Percentiles rank a stretch among this genome's conserved stretches.
phyloP scores from a whole-genome alignment of 2,329 filamentous ascomycete species.

The Knoxdaviesia capensis region DNA sequence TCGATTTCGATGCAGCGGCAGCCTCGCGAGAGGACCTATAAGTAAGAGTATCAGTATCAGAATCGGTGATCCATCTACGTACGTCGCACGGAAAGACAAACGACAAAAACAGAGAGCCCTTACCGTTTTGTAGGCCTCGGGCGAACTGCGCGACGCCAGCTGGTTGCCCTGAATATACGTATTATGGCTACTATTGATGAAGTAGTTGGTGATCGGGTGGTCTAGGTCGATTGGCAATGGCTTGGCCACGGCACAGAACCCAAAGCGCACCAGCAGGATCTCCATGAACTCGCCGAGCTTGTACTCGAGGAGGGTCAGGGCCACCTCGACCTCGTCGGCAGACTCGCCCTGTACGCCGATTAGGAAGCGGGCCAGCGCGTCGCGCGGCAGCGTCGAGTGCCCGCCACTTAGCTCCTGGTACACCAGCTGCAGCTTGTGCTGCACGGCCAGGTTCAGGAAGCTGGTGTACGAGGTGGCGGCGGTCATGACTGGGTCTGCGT shows the following conservation, averaged over 20 bases:
- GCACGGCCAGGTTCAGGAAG: background rate
- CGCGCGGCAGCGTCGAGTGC: background rate
- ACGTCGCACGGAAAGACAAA: no score
- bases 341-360: background rate
- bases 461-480: background rate
- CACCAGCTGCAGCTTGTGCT: background rate
- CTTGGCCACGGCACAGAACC: constrained; percentile 21
- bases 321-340: background rate
- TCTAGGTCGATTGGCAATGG: constrained; percentile 32
- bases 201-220: constrained; percentile 69
- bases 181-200: constrained; percentile 87
- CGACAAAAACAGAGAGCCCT: no score
- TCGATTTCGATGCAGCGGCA: constrained; percentile 91
- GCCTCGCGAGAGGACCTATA: constrained; percentile 48
- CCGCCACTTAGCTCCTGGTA: background rate
- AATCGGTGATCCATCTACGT: no score
- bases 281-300: constrained; percentile 28
- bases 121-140: constrained; percentile 59
- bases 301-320: constrained; percentile 13
- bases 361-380: background rate
- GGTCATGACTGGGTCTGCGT: background rate
- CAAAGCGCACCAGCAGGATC: constrained; percentile 23
- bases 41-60: no score
- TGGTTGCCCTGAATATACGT: constrained; percentile 84
- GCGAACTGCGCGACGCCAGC: constrained; percentile 55